Evolutionary conservation across 208 protist species (phyloP), one percentile per base, ranked within the genome.

Genomic region (Crithidia brevicula): DNA sequence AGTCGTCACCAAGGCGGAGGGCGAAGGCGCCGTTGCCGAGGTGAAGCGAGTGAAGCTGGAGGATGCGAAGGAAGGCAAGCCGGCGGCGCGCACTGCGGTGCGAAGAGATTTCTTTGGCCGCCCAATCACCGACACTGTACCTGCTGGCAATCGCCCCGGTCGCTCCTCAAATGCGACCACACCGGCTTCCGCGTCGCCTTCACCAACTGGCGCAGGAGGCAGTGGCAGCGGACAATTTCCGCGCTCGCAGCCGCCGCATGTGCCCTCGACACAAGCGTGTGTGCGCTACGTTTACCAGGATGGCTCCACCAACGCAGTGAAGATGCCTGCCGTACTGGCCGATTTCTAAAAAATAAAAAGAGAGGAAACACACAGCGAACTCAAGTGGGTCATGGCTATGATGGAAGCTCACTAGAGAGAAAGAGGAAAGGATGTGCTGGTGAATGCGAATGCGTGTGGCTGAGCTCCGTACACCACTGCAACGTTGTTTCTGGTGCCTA

Each of bases 291-390:
- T 81, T 2, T 92, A 93, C 62, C 79, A 91, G 38, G 91, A 94
- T 43, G 91, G 91, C 20, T 82, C 73, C 56, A 94, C 91, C 13
- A 96, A 96, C 54, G 91, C 84, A 3, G 88, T 96, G 25, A 86
- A 86, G 54, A 88, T 94, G 66, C 85, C 85, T 2, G 88, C 91
- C 4, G 66, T 66, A 4, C 60, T 93, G 28, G 53, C 67, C 6
- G 88, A 96, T 50, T 96, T 94, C 57, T 92, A 81, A 81, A 34
- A 2, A 23, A 28, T 2, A 27, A 31, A 60, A 27, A 27, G 13
- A 46, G 54, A 42, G 20, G 23, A 40, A 20, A 8, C 43, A 51
- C n/a, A 51, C 22, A 47, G 42, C 7, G 42, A n/a, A 47, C 10
- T n/a, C n/a, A n/a, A n/a, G n/a, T n/a, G n/a, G n/a, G n/a, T 40